phyloP scores from a whole-genome alignment of 441 rosid genomes.

The Euphorbia corollata region DNA sequence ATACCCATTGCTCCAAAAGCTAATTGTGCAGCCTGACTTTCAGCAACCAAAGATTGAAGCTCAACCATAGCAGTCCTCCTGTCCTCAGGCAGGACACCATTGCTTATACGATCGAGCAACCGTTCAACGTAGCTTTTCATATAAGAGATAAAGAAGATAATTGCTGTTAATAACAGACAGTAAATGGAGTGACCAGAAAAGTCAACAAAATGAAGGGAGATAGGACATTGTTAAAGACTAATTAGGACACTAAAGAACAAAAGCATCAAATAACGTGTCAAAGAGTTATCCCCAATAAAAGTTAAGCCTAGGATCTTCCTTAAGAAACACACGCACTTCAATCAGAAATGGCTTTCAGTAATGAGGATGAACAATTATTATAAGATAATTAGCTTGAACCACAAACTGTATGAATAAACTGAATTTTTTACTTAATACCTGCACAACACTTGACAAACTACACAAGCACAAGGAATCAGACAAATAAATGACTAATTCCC shows the following conservation, averaged over 20 bases:
- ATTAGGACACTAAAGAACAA: background rate
- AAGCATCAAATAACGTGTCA: background rate
- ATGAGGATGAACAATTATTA: background rate
- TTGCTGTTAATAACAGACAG: background rate
- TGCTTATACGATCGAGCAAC: conserved; percentile 78
- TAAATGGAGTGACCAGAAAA: background rate
- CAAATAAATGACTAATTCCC: background rate
- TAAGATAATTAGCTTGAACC: background rate
- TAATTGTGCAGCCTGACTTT: conserved; percentile 73
- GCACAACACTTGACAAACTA: background rate
- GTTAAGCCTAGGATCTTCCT: background rate
- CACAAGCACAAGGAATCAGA: background rate
- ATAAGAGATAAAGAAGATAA: conserved; percentile 11
- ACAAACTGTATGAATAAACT: background rate
- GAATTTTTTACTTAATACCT: background rate
- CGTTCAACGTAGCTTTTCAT: conserved; percentile 66
- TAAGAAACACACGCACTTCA: background rate
- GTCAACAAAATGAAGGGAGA: background rate
- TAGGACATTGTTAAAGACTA: background rate
- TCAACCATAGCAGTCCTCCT: conserved; percentile 75
- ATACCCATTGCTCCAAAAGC: conserved; percentile 87
- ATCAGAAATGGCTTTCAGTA: background rate
- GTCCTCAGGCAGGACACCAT: conserved; percentile 76
- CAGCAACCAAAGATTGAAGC: conserved; percentile 85
- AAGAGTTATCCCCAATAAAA: background rate